Base-by-base conservation (phyloP, 2,329 filamentous ascomycete genomes). In the Hypoxylon sp. region DNA sequence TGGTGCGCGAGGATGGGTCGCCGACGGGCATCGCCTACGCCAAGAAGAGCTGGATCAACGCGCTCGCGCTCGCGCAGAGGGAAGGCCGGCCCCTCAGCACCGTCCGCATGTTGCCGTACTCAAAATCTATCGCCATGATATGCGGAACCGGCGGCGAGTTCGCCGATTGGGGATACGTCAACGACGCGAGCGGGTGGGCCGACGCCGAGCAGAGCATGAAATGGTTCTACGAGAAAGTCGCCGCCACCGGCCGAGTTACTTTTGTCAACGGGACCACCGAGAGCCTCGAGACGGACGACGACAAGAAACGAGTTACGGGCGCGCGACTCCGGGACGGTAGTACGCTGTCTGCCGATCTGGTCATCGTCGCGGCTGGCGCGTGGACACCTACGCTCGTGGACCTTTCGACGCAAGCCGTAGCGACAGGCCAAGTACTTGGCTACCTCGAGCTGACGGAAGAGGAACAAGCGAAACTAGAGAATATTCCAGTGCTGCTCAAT, bases 371-470 rank as follows among this genome's bases (percentile, higher is more conserved):
- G 0, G 89, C 93, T 0, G 94, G 94, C 15, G 93, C 94, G 4
- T 98, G 94, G 94, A 92, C 91, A 1, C 86, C 89, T 2, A 84
- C 86, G 1, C 83, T 97, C 20, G 79, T 97, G 58, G 91, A 97
- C 76, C 81, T 97, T 0, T 83, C 89, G 48, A 92, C 92, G 24
- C 86, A 91, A 46, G 89, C 89, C 39, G 86, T 90, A 67, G 91
- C 94, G 2, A 97, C 93, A 0, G 94, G 92, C 13, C 94, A 98
- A 72, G 86, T 87, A 0, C 75, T 98, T 24, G 90, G 86, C 11
- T 97, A 96, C 79, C 80, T 97, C 68, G 83, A 87, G 67, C 84
- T 98, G 70, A 90, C 88, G 0, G 80, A 87, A 15, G 84, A 85
- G 4, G 94, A 97, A 77, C 88, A 94, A 77, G 80, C 81, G 15